Evolutionary conservation across 2,329 filamentous ascomycete species (phyloP).

Genomic region (Cyphellophora attinorum): DNA sequence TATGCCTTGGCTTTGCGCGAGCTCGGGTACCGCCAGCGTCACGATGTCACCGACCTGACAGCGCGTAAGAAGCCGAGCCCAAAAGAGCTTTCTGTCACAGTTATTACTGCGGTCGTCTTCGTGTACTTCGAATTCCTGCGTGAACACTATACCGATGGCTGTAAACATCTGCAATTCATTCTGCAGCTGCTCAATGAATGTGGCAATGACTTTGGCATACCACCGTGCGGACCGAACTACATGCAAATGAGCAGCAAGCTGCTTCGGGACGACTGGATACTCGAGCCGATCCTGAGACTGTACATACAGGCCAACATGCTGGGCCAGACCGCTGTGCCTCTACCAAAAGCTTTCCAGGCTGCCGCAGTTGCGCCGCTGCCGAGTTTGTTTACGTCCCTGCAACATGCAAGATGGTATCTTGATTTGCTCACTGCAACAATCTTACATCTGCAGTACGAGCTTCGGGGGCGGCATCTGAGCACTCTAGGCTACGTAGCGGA

Average conservation of each 20-base stretch:
- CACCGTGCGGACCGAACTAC: no score
- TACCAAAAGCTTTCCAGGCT: slow-evolving; percentile 7
- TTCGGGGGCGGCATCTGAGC: no score
- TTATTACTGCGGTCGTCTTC: slow-evolving; percentile 35
- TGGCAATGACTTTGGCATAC: not conserved
- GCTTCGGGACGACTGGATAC: slow-evolving; percentile 17
- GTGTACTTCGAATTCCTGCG: slow-evolving; percentile 31
- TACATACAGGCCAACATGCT: slow-evolving; percentile 21
- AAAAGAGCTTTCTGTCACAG: no score
- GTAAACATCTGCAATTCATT: slow-evolving; percentile 24
- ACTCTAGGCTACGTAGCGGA: slow-evolving; percentile 8
- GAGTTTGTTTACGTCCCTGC: slow-evolving; percentile 8
- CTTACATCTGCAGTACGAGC: slow-evolving; percentile 3
- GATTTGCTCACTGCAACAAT: slow-evolving; percentile 16
- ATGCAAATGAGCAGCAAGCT: no score
- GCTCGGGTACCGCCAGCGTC: slow-evolving; percentile 2
- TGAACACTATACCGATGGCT: slow-evolving; percentile 20
- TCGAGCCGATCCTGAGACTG: slow-evolving; percentile 21
- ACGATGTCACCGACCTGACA: not conserved
- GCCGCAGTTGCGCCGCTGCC: slow-evolving; percentile 1
- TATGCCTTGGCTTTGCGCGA: no score
- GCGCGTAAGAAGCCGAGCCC: no score
- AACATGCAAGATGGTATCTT: slow-evolving; percentile 16
- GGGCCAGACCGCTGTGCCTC: slow-evolving; percentile 14
- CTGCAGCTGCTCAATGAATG: slow-evolving; percentile 21